Base-by-base conservation (phyloP, 164 flowering plant genomes). In the Magnolia changhungtana region DNA sequence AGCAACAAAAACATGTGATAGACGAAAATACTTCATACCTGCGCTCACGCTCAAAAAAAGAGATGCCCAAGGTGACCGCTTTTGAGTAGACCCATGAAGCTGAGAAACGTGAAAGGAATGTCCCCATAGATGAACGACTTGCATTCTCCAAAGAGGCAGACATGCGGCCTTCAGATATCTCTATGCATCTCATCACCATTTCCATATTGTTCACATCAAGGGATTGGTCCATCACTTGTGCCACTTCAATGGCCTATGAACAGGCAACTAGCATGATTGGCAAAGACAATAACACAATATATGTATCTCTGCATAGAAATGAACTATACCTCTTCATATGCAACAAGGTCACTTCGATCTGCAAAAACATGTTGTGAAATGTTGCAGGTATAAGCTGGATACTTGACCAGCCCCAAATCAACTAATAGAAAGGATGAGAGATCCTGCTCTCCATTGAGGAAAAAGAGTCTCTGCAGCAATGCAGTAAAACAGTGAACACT, bases 381-480 rank as follows among this genome's bases (percentile, higher is more conserved):
- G 68, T 82, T 84, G 86, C 96, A 92, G 51, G 83, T 88, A 85
- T 95, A 95, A 63, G 85, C 37, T 67, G 99, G 99, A 87, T 93
- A 96, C 81, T 90, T 96, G 61, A 94, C 84, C 24, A 89, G 84
- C 27, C 96, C 96, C 84, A 96, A 58, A 85, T 95, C 95, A 76
- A 87, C 93, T 63, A 95, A 83, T 59, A 95, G 81, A 85, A 95
- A 95, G 21, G 97, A 81, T 68, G 96, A 89, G 7, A 94, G 83
- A 83, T 94, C 94, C 74, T 93, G 98, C 85, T 91, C 95, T 51
- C 97, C 97, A 78, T 94, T 90, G 23, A 93, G 84, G 82, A 93
- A 96, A 81, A 96, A 96, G 59, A 94, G 92, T 77, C 99, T 90
- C 99, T 96, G 90, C 78, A 89, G 1, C 2, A 16, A 73, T 73